phyloP scores from a whole-genome alignment of 768 basidiomycete species.

The Leccinum subgranulosum region DNA sequence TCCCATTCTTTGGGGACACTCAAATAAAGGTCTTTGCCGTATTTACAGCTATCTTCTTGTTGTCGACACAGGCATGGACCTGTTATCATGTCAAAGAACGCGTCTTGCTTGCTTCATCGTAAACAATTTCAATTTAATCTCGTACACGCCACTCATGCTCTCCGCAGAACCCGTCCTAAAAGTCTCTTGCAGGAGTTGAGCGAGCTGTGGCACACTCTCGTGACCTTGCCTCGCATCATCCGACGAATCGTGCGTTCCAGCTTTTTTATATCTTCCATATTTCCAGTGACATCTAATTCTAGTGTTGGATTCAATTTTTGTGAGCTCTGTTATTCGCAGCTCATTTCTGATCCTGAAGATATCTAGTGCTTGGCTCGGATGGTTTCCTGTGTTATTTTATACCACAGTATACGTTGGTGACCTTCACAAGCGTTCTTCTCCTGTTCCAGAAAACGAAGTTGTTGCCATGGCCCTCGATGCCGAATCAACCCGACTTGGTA shows the following conservation, averaged over 20 bases:
- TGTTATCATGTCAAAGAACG: constrained; percentile 65
- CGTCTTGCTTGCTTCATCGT: constrained; percentile 52
- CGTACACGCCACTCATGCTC: constrained; percentile 2
- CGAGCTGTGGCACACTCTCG: constrained; percentile 70
- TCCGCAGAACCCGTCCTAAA: constrained; percentile 20
- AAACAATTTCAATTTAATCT: background rate
- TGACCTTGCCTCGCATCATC: constrained; percentile 69
- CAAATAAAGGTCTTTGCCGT: constrained; percentile 82
- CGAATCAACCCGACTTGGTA: constrained; percentile 79
- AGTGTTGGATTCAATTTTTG: constrained; percentile 85
- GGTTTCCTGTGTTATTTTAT: constrained; percentile 93
- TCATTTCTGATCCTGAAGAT: constrained; percentile 1
- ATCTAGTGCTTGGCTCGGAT: constrained; percentile 74
- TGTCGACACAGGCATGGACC: constrained; percentile 63
- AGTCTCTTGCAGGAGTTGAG: constrained; percentile 45
- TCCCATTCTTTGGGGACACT: constrained; percentile 75
- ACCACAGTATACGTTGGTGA: constrained; percentile 86
- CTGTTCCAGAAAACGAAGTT: constrained; percentile 27
- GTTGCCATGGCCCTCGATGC: constrained; percentile 43
- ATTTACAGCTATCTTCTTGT: constrained; percentile 64
- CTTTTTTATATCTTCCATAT: constrained; percentile 1
- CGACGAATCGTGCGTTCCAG: constrained; percentile 66
- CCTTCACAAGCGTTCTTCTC: constrained; percentile 60
- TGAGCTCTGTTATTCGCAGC: constrained; percentile 34
- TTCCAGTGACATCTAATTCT: constrained; percentile 6